Evolutionary conservation across 1,284 basidiomycete genomes (phyloP), one percentile per base, ranked within the genome.

Genomic region (Cryptococcus depauperatus): DNA sequence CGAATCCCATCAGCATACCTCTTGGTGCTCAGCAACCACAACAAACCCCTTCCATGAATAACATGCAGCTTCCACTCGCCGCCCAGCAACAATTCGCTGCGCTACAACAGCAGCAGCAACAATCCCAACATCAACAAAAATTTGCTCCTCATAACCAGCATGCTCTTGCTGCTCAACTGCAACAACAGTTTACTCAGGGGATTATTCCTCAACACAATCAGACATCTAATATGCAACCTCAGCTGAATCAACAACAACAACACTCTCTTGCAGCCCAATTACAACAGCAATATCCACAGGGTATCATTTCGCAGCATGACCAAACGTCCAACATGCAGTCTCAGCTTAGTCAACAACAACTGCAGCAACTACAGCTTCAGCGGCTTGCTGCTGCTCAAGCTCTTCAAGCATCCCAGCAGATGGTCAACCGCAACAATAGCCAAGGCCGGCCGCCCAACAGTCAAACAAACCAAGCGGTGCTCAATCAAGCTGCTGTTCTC

Each of bases 51-150:
- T 46, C 47, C 28, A 52, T 59, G 54, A 52, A 55, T 21, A 52
- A 52, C 16, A 56, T 53, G 29, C 55, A 55, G 28, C 37, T 60
- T 34, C 50, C 48, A 8, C 54, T 55, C 18, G 43, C 51, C 11
- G 47, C 58, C 21, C 59, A 61, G 30, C 60, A 62, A 44, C 58
- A 60, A 27, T 41, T 60, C 38, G 56, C 56, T 13, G 49, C 50
- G 10, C 44, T 58, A 3, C 58, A 59, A 37, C 52, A 54, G 26
- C 58, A 58, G 29, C 54, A 55, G 33, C 47, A 54, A 18, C 50
- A 52, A 18, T 49, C 46, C 29, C 35, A 44, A 19, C 35, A 46
- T 35, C 42, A 47, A 16, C 35, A 33, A 9, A 14, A 33, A 19
- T 41, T 34, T 41, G 39, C 23, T 7, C 37, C 39, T 22, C 41